These are phyloP conservation scores for Piromyces finnis DNA, from an alignment of 192 early-diverging fungal genomes.

Conservation along the genomic window DNA sequence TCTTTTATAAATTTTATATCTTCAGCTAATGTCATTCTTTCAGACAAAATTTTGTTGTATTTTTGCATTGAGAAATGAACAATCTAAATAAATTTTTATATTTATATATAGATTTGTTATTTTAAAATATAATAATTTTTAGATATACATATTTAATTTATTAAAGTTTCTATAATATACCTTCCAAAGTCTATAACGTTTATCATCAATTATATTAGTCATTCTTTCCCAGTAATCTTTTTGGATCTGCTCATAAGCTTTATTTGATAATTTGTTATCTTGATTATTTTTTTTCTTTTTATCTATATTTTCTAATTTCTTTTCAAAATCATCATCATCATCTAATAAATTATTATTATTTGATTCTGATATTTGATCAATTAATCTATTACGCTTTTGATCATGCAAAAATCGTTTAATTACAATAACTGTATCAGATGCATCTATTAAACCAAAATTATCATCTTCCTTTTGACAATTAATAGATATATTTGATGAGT, in stretches of 20 bases:
- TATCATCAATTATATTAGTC: conserved; percentile 23
- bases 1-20: conserved; percentile 17
- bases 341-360: not conserved
- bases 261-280: not conserved
- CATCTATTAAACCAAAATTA: not conserved
- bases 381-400: not conserved
- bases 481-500: not conserved
- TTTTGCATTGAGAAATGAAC: conserved; percentile 24
- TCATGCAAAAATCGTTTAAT: not conserved
- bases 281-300: conserved; percentile 5
- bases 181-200: conserved; percentile 26
- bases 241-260: conserved; percentile 6
- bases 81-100: conserved; percentile 6
- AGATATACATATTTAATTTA: too few species aligned
- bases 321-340: not conserved
- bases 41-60: conserved; percentile 21
- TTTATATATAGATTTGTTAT: not conserved
- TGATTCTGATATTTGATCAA: not conserved
- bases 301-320: not conserved
- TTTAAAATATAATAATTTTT: too few species aligned
- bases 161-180: too few species aligned
- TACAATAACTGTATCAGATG: not conserved
- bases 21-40: conserved; percentile 15
- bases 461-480: not conserved
- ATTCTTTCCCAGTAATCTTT: conserved; percentile 27